phyloP scores from a whole-genome alignment of 2,329 filamentous ascomycete genomes.

The Stachybotrys elegans region DNA sequence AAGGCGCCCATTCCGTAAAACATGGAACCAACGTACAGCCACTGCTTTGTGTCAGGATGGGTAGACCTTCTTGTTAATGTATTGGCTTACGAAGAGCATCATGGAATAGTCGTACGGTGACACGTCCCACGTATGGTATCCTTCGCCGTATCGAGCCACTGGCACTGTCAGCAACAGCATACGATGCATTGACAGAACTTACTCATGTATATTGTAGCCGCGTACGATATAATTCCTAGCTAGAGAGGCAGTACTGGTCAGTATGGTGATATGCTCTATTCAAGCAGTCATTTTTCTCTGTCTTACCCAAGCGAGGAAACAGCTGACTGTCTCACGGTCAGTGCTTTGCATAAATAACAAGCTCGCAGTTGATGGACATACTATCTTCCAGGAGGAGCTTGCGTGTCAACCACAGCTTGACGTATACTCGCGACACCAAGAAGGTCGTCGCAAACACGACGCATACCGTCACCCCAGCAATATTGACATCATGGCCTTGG shows the following conservation, averaged over 20 bases:
- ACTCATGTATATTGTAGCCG: neutral
- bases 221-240: neutral
- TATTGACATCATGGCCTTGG: conserved; percentile 6
- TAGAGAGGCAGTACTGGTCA: neutral
- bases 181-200: neutral
- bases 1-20: conserved; percentile 23
- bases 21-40: conserved; percentile 21
- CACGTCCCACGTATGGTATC: neutral
- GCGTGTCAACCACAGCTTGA: neutral
- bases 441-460: conserved; percentile 3
- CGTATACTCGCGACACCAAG: conserved; percentile 2
- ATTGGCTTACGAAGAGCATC: conserved; percentile 7
- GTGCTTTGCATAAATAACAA: neutral
- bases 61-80: conserved; percentile 11
- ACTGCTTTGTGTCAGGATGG: conserved; percentile 13
- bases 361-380: neutral
- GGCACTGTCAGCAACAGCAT: neutral
- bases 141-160: conserved; percentile 1
- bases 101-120: neutral
- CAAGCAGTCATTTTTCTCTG: neutral
- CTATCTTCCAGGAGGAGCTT: conserved; percentile 3
- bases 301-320: neutral
- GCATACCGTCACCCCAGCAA: conserved; percentile 4
- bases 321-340: too few relatives aligned
- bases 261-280: neutral